Evolutionary conservation across 2,329 filamentous ascomycete species (phyloP), one percentile per base, ranked within the genome.

Genomic region (Aspergillus clavatus): DNA sequence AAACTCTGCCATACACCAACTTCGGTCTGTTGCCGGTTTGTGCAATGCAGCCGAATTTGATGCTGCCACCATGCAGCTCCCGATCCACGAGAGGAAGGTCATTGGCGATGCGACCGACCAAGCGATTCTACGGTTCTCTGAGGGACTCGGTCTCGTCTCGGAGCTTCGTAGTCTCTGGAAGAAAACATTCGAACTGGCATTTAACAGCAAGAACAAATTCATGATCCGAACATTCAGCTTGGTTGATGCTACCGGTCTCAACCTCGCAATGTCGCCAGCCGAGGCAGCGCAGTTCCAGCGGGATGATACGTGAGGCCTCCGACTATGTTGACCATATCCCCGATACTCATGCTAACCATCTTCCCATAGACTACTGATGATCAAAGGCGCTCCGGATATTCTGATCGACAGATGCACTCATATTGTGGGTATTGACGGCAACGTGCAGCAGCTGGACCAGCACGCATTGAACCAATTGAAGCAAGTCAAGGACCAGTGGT

Each of bases 171-270:
- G 74, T 11, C 72, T 76, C 51, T 89, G 84, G 83, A 76, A 77
- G 41, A 82, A 78, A 42, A 75, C 78, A 2, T 89, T 82, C 54
- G 81, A 85, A 43, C 71, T 87, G 22, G 79, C 83, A 0, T 90
- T 90, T 65, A 89, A 89, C 69, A 87, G 83, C 68, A 87, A 87
- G 72, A 89, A 89, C 69, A 90, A 90, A 66, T 89, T 82, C 61
- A 89, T 89, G 81, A 78, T 89, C 43, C 76, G 80, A 26, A 76
- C 82, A 0, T 78, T 84, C 39, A 72, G 72, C 8, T 61, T 61
- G 1, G 45, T 47, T 7, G 47, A 57, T n/a, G 37, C 48, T 6
- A 42, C 22, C 11, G 43, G 45, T 11, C n/a, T 39, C 8, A 19
- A 37, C 8, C 2, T 31, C 5, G 38, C 41, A 4, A 27, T 50